phyloP scores from a whole-genome alignment of 768 basidiomycete genomes.

The Hygrocybe coccinea region DNA sequence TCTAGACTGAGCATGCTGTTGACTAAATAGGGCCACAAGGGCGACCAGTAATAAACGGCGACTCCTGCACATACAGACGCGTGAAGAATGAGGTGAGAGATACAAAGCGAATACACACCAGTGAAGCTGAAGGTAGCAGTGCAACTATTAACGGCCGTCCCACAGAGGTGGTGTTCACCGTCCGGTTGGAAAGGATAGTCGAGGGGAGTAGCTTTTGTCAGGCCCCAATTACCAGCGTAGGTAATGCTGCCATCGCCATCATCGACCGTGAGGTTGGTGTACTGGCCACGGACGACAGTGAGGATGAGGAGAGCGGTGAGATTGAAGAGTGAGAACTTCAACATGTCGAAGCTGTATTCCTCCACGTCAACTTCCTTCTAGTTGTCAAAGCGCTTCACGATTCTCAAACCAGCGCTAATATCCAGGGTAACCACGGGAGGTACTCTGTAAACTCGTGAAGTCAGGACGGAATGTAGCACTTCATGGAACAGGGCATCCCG shows the following conservation, averaged over 20 bases:
- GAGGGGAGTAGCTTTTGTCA: not conserved
- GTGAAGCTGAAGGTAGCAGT: not conserved
- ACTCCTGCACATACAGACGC: constrained; percentile 5
- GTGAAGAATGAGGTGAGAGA: not conserved
- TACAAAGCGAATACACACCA: not conserved
- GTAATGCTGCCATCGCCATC: not conserved
- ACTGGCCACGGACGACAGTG: not conserved
- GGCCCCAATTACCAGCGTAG: not conserved
- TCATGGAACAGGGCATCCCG: too few species aligned
- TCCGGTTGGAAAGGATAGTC: not conserved
- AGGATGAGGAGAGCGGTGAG: not conserved
- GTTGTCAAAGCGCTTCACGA: too few species aligned
- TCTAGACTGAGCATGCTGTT: constrained; percentile 7
- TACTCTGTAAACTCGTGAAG: too few species aligned
- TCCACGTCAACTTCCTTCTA: not conserved
- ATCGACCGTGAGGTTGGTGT: not conserved
- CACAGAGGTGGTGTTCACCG: not conserved
- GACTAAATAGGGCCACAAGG: constrained; percentile 13
- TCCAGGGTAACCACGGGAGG: too few species aligned
- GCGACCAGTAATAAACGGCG: constrained; percentile 10
- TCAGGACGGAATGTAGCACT: too few species aligned
- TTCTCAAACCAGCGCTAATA: too few species aligned
- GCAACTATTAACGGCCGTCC: not conserved
- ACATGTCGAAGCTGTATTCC: not conserved
- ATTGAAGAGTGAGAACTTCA: not conserved